These are phyloP conservation scores for Ganoderma boninense DNA, from an alignment of 1,284 basidiomycete species.

Conservation along the genomic window DNA sequence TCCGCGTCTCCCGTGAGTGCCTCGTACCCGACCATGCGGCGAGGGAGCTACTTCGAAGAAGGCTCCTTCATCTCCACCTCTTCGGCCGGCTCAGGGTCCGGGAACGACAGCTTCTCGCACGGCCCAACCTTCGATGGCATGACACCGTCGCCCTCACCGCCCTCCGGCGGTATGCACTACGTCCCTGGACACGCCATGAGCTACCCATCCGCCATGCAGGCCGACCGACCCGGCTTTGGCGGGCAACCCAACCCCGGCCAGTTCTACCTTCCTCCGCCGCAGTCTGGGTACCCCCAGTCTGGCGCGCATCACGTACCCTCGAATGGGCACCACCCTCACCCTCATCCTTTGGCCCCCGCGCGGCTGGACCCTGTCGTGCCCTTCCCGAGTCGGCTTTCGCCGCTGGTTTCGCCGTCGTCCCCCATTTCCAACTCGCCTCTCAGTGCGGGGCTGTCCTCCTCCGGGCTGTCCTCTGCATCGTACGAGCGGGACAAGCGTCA, in stretches of 20 bases:
- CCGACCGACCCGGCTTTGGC: constrained; percentile 34
- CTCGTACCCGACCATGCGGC: constrained; percentile 44
- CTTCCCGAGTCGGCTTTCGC: constrained; percentile 47
- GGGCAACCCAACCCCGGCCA: constrained; percentile 22
- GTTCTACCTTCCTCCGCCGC: constrained; percentile 35
- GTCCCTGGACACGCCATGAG: constrained; percentile 48
- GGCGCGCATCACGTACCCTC: constrained; percentile 26
- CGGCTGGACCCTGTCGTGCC: constrained; percentile 46
- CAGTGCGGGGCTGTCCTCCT: constrained; percentile 37
- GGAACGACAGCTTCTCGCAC: constrained; percentile 63
- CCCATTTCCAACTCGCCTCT: constrained; percentile 47
- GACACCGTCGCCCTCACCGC: constrained; percentile 66
- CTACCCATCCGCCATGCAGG: constrained; percentile 31
- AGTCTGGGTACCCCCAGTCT: constrained; percentile 23
- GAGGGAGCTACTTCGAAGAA: constrained; percentile 56
- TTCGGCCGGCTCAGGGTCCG: constrained; percentile 57
- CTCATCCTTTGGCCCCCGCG: constrained; percentile 25
- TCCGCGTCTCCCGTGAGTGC: constrained; percentile 51
- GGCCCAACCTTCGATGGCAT: constrained; percentile 48
- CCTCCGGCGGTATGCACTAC: constrained; percentile 58
- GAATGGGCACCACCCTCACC: constrained; percentile 31
- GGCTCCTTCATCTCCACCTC: constrained; percentile 57
- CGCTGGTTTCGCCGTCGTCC: constrained; percentile 50
- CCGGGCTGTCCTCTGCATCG: constrained; percentile 49
- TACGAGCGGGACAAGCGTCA: constrained; percentile 57